A percentile compares a stretch with the other conserved stretches of the same genome.
Evolutionary conservation across 192 early-diverging fungal genomes (phyloP).

Genomic region (Pilobolus umbonatus): DNA sequence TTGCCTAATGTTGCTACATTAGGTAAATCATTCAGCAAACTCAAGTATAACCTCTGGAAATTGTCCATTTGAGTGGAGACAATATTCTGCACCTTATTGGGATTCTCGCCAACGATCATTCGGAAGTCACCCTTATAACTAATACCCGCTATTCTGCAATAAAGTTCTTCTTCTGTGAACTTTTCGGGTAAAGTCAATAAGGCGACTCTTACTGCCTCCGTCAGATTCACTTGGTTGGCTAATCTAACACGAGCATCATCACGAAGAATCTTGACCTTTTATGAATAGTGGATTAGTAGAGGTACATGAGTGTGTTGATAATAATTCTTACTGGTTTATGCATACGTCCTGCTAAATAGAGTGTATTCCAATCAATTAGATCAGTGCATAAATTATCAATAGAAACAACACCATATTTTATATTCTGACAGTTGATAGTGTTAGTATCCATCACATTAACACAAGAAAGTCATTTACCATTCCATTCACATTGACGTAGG

Average conservation of each 20-base stretch:
- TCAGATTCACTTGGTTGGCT: constrained; percentile 81
- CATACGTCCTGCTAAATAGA: constrained; percentile 95
- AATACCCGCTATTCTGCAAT: constrained; percentile 72
- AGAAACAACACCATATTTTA: constrained; percentile 98
- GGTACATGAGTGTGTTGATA: neutral
- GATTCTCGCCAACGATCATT: constrained; percentile 90
- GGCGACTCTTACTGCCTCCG: constrained; percentile 76
- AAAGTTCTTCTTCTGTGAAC: constrained; percentile 82
- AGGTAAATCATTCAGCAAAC: constrained; percentile 44
- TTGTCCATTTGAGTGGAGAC: constrained; percentile 70
- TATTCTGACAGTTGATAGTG: constrained; percentile 36
- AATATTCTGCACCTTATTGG: constrained; percentile 93
- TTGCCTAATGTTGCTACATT: constrained; percentile 37
- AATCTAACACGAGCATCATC: constrained; percentile 71
- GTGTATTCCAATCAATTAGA: constrained; percentile 88
- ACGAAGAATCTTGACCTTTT: constrained; percentile 67
- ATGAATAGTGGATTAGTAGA: neutral
- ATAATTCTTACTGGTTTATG: constrained; percentile 81
- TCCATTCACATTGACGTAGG: constrained; percentile 83
- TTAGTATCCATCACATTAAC: neutral
- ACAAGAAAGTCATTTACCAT: constrained; percentile 49
- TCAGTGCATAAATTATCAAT: constrained; percentile 85
- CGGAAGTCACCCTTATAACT: constrained; percentile 94
- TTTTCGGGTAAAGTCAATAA: constrained; percentile 76
- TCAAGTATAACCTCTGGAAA: constrained; percentile 53